phyloP scores from a whole-genome alignment of 2,329 filamentous ascomycete species.

The Trichoderma semiorbis region DNA sequence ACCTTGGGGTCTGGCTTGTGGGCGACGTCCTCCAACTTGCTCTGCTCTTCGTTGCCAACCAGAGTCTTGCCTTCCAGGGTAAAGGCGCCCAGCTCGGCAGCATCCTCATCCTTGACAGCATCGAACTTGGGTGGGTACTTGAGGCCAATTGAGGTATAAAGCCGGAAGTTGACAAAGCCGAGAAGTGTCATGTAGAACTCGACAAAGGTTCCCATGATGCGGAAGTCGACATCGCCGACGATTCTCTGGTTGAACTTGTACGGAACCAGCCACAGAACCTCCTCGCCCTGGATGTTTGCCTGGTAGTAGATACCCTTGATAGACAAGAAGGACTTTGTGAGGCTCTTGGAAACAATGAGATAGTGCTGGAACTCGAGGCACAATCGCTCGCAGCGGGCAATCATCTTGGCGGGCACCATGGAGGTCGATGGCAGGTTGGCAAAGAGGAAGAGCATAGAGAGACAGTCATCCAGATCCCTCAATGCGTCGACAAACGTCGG shows the following conservation, averaged over 20 bases:
- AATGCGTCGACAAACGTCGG: constrained; percentile 94
- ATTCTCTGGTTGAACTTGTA: constrained; percentile 97
- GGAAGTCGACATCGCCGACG: constrained; percentile 91
- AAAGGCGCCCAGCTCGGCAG: constrained; percentile 87
- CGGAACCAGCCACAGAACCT: constrained; percentile 93
- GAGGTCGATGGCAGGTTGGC: constrained; percentile 90
- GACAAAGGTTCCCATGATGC: constrained; percentile 98
- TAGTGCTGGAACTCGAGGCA: constrained; percentile 98
- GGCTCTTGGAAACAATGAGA: constrained; percentile 83
- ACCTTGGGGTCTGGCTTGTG: constrained; percentile 59
- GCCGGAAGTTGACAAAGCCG: constrained; percentile 91
- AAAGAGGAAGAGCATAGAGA: constrained; percentile 97
- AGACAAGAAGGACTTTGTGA: constrained; percentile 94
- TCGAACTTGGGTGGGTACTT: constrained; percentile 97
- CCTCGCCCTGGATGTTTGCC: constrained; percentile 93
- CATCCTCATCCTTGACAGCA: constrained; percentile 77
- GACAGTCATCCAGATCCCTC: constrained; percentile 90
- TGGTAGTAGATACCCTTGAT: constrained; percentile 99
- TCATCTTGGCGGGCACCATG: constrained; percentile 89
- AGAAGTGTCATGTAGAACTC: constrained; percentile 98
- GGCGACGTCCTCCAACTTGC: constrained; percentile 45
- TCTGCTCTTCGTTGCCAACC: constrained; percentile 51
- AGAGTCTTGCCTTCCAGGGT: constrained; percentile 74
- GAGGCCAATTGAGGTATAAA: constrained; percentile 87
- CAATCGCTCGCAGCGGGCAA: constrained; percentile 88